Evolutionary conservation across 768 basidiomycete genomes (phyloP).

Genomic region (Tylopilus vinaceipallidus): DNA sequence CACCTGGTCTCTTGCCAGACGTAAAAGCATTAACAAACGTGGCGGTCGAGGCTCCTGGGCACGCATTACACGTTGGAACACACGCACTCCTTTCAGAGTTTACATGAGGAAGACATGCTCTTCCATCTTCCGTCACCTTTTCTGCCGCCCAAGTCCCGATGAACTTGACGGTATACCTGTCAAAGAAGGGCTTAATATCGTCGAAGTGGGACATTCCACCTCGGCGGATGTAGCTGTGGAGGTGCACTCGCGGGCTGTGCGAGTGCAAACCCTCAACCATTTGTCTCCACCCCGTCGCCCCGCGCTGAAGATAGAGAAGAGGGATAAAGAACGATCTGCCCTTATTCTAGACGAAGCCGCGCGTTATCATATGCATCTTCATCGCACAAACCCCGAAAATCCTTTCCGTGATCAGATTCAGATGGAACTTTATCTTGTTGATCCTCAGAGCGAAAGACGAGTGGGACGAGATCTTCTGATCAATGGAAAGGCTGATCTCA

Average conservation of each 20-base stretch:
- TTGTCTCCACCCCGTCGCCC: conserved; percentile 37
- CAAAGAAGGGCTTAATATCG: conserved; percentile 42
- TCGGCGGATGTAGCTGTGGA: conserved; percentile 53
- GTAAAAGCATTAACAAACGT: conserved; percentile 34
- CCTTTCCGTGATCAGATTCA: conserved; percentile 48
- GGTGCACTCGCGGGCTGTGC: conserved; percentile 38
- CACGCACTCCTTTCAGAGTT: conserved; percentile 52
- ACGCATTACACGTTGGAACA: conserved; percentile 52
- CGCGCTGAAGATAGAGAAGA: conserved; percentile 38
- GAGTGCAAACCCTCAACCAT: conserved; percentile 46
- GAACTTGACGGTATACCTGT: conserved; percentile 32
- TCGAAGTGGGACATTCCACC: conserved; percentile 43
- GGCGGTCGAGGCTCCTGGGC: conserved; percentile 52
- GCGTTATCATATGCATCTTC: conserved; percentile 57
- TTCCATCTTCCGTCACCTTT: conserved; percentile 48
- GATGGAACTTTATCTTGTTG: conserved; percentile 52
- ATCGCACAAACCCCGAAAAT: conserved; percentile 45
- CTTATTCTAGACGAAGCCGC: conserved; percentile 56
- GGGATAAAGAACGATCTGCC: conserved; percentile 31
- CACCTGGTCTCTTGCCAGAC: conserved; percentile 55
- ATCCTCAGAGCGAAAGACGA: conserved; percentile 43
- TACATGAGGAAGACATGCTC: conserved; percentile 47
- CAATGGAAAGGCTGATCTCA: conserved; percentile 47
- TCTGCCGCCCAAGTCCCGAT: conserved; percentile 33
- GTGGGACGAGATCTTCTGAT: conserved; percentile 46